A percentile compares a stretch with the other conserved stretches of the same genome.
phyloP scores from a whole-genome alignment of 75 land plant genomes.

The Chamaecyparis obtusa region DNA sequence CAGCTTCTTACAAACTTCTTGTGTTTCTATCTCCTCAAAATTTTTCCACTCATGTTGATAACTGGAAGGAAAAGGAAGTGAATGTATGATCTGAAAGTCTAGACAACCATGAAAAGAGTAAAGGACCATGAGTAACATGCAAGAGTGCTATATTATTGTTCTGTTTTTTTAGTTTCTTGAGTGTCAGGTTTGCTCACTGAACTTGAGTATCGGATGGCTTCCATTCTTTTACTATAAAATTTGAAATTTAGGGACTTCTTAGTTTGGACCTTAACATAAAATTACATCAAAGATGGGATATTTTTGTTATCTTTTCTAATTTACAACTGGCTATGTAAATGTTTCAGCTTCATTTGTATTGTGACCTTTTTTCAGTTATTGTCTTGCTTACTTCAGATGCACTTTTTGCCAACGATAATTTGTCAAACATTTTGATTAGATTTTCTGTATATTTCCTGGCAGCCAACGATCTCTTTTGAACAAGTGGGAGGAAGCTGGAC shows the following conservation, averaged over 20 bases:
- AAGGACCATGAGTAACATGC: not conserved
- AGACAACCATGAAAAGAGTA: conserved; percentile 8
- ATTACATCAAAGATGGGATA: not conserved
- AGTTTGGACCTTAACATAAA: not conserved
- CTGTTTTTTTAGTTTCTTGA: not conserved
- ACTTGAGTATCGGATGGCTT: not conserved
- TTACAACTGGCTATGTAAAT: not conserved
- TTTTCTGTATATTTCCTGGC: conserved; percentile 13
- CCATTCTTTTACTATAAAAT: not conserved
- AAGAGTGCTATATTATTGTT: not conserved
- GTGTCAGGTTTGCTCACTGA: not conserved
- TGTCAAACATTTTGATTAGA: not conserved
- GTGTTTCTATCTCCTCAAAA: not conserved
- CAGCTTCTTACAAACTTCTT: not conserved
- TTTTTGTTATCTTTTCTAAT: not conserved
- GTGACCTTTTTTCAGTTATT: not conserved
- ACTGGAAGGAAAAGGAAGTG: not conserved
- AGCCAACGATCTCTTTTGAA: conserved; percentile 71
- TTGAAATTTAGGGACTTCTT: not conserved
- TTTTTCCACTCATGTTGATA: conserved; percentile 7
- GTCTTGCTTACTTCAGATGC: not conserved
- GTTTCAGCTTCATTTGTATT: not conserved
- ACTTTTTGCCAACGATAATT: not conserved
- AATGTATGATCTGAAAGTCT: not conserved
- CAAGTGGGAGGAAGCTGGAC: conserved; percentile 94